These are phyloP conservation scores for Suhomyces bokatorum DNA, from an alignment of 1,139 yeast genomes.

Conservation along the genomic window DNA sequence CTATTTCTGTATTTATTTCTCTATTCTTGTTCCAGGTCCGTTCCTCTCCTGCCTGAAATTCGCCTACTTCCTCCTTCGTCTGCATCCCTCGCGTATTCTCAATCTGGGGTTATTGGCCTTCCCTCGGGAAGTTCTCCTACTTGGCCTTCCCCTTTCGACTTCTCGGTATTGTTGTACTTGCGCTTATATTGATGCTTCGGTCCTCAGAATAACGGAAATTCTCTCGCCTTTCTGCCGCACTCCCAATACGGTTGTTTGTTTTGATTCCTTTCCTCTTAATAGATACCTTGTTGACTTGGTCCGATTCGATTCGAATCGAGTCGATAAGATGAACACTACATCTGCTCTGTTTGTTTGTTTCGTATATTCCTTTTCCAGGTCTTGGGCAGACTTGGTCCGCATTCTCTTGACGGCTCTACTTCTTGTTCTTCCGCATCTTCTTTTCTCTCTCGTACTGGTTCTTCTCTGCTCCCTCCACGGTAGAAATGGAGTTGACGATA, in stretches of 20 bases:
- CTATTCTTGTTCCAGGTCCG: not conserved
- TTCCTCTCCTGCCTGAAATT: not conserved
- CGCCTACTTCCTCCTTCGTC: not conserved
- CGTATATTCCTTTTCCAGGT: not conserved
- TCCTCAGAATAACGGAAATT: too few species aligned
- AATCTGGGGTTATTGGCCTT: not conserved
- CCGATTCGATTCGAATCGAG: not conserved
- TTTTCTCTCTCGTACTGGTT: constrained; percentile 88
- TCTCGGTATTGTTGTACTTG: not conserved
- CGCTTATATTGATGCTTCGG: not conserved
- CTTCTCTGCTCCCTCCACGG: constrained; percentile 93
- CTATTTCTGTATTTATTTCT: too few species aligned
- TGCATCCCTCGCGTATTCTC: not conserved
- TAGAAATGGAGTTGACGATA: constrained; percentile 80
- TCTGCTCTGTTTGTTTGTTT: not conserved
- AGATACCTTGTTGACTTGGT: not conserved
- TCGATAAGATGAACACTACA: not conserved
- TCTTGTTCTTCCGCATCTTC: constrained; percentile 54
- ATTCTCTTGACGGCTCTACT: not conserved
- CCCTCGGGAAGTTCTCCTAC: not conserved
- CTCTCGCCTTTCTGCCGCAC: not conserved
- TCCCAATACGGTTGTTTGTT: not conserved
- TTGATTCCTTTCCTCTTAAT: not conserved
- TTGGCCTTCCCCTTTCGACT: not conserved
- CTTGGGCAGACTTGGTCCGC: not conserved